Evolutionary conservation across 116 monocot species (phyloP).

Genomic region (Posidonia oceanica): DNA sequence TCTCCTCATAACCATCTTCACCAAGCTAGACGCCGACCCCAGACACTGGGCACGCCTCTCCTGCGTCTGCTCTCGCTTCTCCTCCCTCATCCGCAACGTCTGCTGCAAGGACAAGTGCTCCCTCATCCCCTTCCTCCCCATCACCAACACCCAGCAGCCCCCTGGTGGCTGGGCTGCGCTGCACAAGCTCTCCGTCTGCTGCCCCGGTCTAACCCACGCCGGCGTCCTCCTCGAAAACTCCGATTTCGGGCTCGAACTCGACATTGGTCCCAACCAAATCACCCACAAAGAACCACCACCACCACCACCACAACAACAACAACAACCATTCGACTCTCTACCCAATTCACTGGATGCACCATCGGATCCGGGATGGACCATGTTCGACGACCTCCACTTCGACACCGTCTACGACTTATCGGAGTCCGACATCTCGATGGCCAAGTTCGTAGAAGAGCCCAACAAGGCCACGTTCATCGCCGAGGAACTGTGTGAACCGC

Average conservation of each 20-base stretch:
- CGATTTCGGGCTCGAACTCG: conserved; percentile 82
- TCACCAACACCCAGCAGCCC: background rate
- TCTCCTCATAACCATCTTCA: conserved; percentile 62
- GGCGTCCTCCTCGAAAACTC: conserved; percentile 78
- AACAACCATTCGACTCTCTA: background rate
- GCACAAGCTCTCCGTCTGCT: conserved; percentile 80
- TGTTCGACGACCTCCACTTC: conserved; percentile 81
- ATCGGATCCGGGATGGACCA: conserved; percentile 31
- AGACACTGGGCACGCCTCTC: conserved; percentile 57
- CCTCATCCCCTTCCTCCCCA: conserved; percentile 10
- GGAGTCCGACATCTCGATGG: background rate
- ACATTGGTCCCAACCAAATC: conserved; percentile 54
- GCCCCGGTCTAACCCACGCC: conserved; percentile 79
- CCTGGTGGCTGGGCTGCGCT: conserved; percentile 45
- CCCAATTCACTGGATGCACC: background rate
- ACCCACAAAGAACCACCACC: background rate
- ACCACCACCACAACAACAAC: background rate
- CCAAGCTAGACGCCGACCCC: conserved; percentile 53
- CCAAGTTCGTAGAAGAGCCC: background rate
- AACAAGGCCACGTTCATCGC: no score
- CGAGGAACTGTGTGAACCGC: no score
- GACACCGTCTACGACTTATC: conserved; percentile 53
- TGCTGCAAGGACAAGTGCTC: conserved; percentile 44
- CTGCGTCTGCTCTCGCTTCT: conserved; percentile 52
- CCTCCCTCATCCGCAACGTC: conserved; percentile 40